phyloP scores from a whole-genome alignment of 306 rosid genomes.

The Pyrus communis region DNA sequence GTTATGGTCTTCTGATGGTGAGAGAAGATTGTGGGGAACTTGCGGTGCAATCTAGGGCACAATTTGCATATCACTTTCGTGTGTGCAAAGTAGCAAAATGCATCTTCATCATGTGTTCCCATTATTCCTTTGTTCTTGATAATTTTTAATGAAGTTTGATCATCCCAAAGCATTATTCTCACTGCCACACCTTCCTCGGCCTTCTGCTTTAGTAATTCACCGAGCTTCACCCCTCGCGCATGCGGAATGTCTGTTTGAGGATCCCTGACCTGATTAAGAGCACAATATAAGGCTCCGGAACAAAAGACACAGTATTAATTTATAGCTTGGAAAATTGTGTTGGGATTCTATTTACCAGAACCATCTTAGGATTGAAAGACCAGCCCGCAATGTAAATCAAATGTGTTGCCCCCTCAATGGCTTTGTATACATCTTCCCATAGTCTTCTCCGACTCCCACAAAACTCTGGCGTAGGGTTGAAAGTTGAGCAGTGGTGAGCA shows the following conservation, averaged over 20 bases:
- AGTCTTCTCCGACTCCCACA: slow-evolving; percentile 57
- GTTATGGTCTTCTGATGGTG: slow-evolving; percentile 88
- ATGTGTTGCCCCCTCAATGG: slow-evolving; percentile 73
- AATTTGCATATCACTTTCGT: slow-evolving; percentile 75
- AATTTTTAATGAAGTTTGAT: slow-evolving; percentile 73
- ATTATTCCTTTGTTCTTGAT: slow-evolving; percentile 78
- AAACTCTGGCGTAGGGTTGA: slow-evolving; percentile 52
- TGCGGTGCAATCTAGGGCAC: slow-evolving; percentile 62
- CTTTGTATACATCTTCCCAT: slow-evolving; percentile 92
- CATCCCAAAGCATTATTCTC: slow-evolving; percentile 89
- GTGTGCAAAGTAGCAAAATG: slow-evolving; percentile 56
- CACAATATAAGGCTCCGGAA: neutral
- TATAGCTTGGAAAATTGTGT: neutral
- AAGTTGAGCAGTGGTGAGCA: slow-evolving; percentile 67
- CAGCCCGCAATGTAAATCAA: slow-evolving; percentile 89
- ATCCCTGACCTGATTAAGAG: slow-evolving; percentile 69
- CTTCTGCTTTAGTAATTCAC: slow-evolving; percentile 70
- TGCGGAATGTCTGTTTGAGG: slow-evolving; percentile 60
- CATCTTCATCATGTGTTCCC: slow-evolving; percentile 83
- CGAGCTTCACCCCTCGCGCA: slow-evolving; percentile 74
- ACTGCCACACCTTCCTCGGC: slow-evolving; percentile 95
- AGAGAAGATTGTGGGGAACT: slow-evolving; percentile 67
- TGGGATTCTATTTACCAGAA: slow-evolving; percentile 49
- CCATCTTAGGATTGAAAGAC: slow-evolving; percentile 80
- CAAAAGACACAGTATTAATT: neutral